Evolutionary conservation across 345 rosid genomes (phyloP).

Genomic region (Sonneratia alba): DNA sequence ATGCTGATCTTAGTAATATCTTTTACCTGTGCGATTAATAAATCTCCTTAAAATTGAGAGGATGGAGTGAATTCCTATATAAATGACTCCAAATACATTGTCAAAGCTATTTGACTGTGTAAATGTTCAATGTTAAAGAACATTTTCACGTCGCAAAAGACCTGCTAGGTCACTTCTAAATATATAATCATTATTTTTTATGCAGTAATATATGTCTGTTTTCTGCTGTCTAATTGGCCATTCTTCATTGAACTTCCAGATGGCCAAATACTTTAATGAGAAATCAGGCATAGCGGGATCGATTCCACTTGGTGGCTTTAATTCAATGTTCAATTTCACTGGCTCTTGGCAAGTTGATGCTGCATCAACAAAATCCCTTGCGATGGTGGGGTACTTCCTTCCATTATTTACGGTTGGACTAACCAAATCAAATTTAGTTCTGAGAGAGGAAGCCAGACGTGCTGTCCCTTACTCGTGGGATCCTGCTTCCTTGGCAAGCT

Average conservation of each 20-base stretch:
- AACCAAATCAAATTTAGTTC: slow-evolving; percentile 37
- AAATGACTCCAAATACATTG: not conserved
- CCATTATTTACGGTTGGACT: slow-evolving; percentile 56
- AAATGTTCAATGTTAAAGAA: not conserved
- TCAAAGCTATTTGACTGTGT: not conserved
- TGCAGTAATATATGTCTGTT: not conserved
- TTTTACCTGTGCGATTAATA: no score
- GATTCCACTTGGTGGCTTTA: slow-evolving; percentile 91
- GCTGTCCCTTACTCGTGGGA: slow-evolving; percentile 97
- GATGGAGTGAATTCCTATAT: not conserved
- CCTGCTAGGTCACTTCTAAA: not conserved
- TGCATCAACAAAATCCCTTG: slow-evolving; percentile 88
- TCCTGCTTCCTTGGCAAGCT: slow-evolving; percentile 93
- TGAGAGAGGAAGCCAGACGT: slow-evolving; percentile 51
- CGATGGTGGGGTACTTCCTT: slow-evolving; percentile 73
- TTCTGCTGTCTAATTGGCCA: slow-evolving; percentile 1
- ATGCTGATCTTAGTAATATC: no score
- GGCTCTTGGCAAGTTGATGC: slow-evolving; percentile 94
- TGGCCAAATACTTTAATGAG: slow-evolving; percentile 71
- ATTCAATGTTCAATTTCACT: slow-evolving; percentile 92
- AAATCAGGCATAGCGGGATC: slow-evolving; percentile 60
- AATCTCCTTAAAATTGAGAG: no score
- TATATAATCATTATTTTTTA: not conserved
- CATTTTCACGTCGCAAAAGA: not conserved
- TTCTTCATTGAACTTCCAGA: slow-evolving; percentile 32